Percentiles rank a stretch among this genome's conserved stretches.
phyloP scores from a whole-genome alignment of 495 filamentous ascomycete species.

The Penicillium turbatum region DNA sequence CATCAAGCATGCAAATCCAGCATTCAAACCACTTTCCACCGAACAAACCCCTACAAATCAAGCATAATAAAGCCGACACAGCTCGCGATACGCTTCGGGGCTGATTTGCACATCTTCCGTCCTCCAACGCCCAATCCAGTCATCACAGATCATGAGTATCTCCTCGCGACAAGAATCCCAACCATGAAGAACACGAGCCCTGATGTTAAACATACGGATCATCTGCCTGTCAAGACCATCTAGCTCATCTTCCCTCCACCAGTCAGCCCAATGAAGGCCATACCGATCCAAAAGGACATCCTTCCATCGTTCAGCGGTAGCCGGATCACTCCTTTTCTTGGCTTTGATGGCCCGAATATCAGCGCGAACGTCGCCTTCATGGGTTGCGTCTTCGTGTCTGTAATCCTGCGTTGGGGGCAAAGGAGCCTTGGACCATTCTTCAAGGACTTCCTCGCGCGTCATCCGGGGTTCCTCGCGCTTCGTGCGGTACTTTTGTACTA shows the following conservation, averaged over 20 bases:
- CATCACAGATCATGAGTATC: neutral
- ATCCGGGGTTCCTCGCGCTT: neutral
- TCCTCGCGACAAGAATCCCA: neutral
- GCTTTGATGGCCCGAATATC: neutral
- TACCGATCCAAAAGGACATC: neutral
- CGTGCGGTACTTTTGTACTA: neutral
- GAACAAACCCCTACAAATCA: neutral
- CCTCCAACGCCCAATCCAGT: neutral
- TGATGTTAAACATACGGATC: neutral
- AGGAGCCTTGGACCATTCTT: neutral
- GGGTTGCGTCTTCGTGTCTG: too few species aligned
- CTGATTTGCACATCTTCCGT: too few species aligned
- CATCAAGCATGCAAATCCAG: neutral
- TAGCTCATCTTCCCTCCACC: neutral
- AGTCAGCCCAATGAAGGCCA: neutral
- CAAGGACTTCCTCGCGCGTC: neutral
- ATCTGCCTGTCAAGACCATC: neutral
- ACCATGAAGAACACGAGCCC: neutral
- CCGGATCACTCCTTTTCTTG: neutral
- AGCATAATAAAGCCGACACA: neutral
- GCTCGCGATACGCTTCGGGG: neutral
- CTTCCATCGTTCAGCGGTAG: neutral
- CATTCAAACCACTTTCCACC: neutral
- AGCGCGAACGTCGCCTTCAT: neutral
- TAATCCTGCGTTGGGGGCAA: neutral